Conservation (phyloP, 306 rosid genomes). For the Prunus armeniaca region DNA sequence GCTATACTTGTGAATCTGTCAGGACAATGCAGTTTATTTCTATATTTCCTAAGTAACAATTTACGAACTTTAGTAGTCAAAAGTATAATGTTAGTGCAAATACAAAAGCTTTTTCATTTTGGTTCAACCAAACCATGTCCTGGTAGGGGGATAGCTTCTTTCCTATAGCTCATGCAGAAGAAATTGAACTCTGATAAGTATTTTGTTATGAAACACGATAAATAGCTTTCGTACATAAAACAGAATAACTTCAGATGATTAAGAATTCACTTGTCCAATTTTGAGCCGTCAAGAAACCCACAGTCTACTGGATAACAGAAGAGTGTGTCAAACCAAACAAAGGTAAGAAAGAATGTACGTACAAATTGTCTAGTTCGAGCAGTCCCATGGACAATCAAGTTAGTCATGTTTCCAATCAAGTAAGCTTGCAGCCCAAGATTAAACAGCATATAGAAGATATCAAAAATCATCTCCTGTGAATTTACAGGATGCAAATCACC, state of each 20-base stretch:
- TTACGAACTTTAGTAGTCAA: not conserved
- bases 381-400: slow-evolving; percentile 72
- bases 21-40: not conserved
- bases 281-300: too few species aligned
- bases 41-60: not conserved
- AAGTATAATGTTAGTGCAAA: not conserved
- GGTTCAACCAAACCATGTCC: too few species aligned
- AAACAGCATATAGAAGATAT: slow-evolving; percentile 46
- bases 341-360: slow-evolving; percentile 25
- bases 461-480: slow-evolving; percentile 49
- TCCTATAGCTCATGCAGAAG: too few species aligned
- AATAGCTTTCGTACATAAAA: too few species aligned
- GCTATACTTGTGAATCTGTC: not conserved
- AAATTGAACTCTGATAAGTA: too few species aligned
- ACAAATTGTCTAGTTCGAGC: slow-evolving; percentile 74
- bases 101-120: not conserved
- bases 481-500: slow-evolving; percentile 85
- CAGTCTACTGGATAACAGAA: too few species aligned
- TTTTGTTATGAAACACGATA: too few species aligned
- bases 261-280: too few species aligned
- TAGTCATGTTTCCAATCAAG: slow-evolving; percentile 85
- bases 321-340: too few species aligned
- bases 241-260: too few species aligned
- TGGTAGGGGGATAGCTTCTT: too few species aligned
- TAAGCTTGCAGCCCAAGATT: slow-evolving; percentile 62